Evolutionary conservation across 2,329 filamentous ascomycete species (phyloP).

Genomic region (Ilyonectria destructans): DNA sequence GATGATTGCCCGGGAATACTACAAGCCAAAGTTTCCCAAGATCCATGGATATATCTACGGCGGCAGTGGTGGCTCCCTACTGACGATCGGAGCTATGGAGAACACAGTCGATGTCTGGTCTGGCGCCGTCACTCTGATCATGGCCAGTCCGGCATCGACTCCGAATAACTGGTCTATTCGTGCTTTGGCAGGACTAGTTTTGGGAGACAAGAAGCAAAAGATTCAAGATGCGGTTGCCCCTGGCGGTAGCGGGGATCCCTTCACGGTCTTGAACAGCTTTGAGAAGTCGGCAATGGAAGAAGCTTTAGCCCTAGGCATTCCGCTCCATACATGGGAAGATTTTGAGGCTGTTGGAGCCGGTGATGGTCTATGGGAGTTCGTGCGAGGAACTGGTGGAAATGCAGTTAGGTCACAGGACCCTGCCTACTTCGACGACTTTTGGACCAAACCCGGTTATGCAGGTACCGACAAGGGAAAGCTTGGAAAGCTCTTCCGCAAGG

Average conservation of each 20-base stretch:
- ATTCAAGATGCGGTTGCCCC: slow-evolving; percentile 30
- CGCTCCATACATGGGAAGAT: slow-evolving; percentile 30
- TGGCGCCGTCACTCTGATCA: slow-evolving; percentile 41
- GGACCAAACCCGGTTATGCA: too few species aligned
- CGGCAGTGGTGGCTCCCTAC: slow-evolving; percentile 43
- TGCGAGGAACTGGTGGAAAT: too few species aligned
- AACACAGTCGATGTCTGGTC: slow-evolving; percentile 44
- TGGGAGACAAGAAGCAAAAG: slow-evolving; percentile 1
- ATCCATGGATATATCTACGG: slow-evolving; percentile 46
- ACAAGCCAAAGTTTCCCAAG: slow-evolving; percentile 3
- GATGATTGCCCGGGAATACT: slow-evolving; percentile 35
- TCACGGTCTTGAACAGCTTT: too few species aligned
- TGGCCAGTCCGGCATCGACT: slow-evolving; percentile 39
- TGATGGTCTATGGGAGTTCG: not conserved
- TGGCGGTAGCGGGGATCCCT: slow-evolving; percentile 21
- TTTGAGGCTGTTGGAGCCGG: slow-evolving; percentile 7
- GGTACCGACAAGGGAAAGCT: too few species aligned
- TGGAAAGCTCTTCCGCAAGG: too few species aligned
- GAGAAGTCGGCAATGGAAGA: slow-evolving; percentile 19
- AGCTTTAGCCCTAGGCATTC: slow-evolving; percentile 25
- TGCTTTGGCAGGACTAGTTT: slow-evolving; percentile 27
- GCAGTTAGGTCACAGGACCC: too few species aligned
- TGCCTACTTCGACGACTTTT: too few species aligned
- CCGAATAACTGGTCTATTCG: slow-evolving; percentile 38
- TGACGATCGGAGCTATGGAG: slow-evolving; percentile 41